Percentiles rank a stretch among this genome's conserved stretches.
phyloP scores from a whole-genome alignment of 2,329 filamentous ascomycete species.

The Arthroderma uncinatum region DNA sequence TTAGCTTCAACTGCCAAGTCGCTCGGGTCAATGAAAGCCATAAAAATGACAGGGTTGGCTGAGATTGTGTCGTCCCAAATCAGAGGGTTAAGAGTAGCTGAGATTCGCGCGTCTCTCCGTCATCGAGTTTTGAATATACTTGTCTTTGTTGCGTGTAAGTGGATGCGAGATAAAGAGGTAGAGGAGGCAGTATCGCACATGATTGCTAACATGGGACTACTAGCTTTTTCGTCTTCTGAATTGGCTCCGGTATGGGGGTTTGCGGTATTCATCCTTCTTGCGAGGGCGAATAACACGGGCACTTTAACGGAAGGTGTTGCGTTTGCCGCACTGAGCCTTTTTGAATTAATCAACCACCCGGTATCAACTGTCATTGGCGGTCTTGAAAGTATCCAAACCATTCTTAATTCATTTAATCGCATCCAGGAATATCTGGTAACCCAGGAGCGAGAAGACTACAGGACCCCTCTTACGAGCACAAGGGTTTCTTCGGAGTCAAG shows the following conservation, averaged over 20 bases:
- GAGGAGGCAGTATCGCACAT: background rate
- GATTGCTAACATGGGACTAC: background rate
- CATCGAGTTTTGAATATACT: background rate
- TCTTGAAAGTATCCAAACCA: background rate
- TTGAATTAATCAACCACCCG: background rate
- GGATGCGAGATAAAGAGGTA: background rate
- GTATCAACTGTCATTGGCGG: background rate
- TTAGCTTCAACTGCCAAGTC: background rate
- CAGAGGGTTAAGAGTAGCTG: background rate
- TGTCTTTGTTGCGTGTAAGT: background rate
- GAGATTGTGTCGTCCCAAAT: background rate
- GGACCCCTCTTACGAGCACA: background rate
- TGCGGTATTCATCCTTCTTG: background rate
- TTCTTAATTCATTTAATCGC: background rate
- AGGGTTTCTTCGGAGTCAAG: background rate
- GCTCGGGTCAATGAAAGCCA: background rate
- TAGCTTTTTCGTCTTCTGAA: slow-evolving; percentile 1
- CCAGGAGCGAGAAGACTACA: background rate
- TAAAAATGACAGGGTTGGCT: background rate
- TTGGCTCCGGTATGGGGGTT: slow-evolving; percentile 3
- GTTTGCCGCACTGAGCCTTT: slow-evolving; percentile 2
- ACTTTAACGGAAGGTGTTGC: slow-evolving; percentile 2
- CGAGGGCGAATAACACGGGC: background rate
- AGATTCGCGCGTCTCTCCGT: slow-evolving; percentile 4
- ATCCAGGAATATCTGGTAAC: slow-evolving; percentile 1